These are phyloP conservation scores for Phytopythium montanum DNA, from an alignment of 352 stramenopile species.

Conservation along the genomic window DNA sequence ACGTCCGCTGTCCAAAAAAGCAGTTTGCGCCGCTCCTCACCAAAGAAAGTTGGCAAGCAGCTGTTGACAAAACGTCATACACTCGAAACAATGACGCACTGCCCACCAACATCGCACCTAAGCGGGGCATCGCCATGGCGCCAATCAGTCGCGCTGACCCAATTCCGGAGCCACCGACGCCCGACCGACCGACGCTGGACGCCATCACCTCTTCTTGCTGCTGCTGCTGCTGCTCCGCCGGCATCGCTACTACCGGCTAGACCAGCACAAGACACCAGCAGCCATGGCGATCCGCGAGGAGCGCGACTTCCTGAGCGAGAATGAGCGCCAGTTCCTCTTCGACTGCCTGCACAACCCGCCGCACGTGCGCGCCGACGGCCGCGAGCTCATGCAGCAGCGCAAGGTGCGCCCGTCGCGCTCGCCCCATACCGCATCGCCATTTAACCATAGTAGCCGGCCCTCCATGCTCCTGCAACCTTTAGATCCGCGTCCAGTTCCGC, in stretches of 20 bases:
- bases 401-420: conserved; percentile 24
- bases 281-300: conserved; percentile 54
- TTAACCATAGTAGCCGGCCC: too few species aligned
- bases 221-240: not conserved
- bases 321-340: conserved; percentile 77
- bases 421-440: not conserved
- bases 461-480: not conserved
- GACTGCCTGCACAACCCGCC: conserved; percentile 51
- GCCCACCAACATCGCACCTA: not conserved
- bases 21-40: not conserved
- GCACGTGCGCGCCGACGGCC: conserved; percentile 66
- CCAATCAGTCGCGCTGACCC: conserved; percentile 1
- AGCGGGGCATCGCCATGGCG: not conserved
- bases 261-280: not conserved
- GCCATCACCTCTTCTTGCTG: not conserved
- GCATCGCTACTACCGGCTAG: not conserved
- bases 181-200: not conserved
- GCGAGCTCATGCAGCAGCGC: conserved; percentile 77
- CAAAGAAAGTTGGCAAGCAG: not conserved
- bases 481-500: conserved; percentile 81
- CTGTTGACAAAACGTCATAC: not conserved
- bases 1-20: not conserved
- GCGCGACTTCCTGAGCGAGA: conserved; percentile 78
- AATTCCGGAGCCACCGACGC: not conserved
- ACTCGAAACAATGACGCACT: not conserved